Percentiles rank a stretch among this genome's conserved stretches.
Evolutionary conservation across 768 basidiomycete species (phyloP).

Genomic region (Lactarius quietus): DNA sequence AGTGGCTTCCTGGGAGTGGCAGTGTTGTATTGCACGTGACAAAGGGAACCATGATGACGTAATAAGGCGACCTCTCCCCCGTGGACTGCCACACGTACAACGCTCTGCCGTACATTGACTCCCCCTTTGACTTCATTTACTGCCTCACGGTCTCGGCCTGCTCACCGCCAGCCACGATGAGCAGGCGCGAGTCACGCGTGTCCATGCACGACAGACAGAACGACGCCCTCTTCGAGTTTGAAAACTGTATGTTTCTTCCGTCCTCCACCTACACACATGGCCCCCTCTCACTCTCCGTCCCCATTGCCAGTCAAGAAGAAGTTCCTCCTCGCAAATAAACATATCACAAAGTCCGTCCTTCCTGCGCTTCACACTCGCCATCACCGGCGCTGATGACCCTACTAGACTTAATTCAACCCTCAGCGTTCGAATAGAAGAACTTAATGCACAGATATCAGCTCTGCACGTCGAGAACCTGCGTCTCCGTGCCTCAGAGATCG

Average conservation of each 20-base stretch:
- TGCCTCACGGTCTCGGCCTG: slow-evolving; percentile 21
- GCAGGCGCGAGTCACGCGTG: slow-evolving; percentile 38
- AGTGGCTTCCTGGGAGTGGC: background rate
- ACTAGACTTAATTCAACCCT: slow-evolving; percentile 79
- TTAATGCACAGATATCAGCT: slow-evolving; percentile 78
- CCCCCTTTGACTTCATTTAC: slow-evolving; percentile 1
- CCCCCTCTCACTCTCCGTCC: slow-evolving; percentile 31
- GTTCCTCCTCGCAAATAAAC: slow-evolving; percentile 85
- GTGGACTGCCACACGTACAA: background rate
- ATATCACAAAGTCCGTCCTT: slow-evolving; percentile 71
- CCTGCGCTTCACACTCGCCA: background rate
- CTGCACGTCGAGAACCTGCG: slow-evolving; percentile 81
- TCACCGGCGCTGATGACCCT: slow-evolving; percentile 7
- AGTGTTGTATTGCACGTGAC: background rate
- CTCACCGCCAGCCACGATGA: slow-evolving; percentile 33
- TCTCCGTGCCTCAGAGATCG: slow-evolving; percentile 75
- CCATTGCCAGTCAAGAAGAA: slow-evolving; percentile 79
- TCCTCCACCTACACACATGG: slow-evolving; percentile 30
- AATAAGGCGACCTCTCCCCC: background rate
- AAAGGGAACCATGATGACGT: background rate
- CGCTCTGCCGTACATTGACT: background rate
- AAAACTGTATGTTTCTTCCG: slow-evolving; percentile 61
- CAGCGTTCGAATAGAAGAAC: slow-evolving; percentile 79
- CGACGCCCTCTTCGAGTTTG: slow-evolving; percentile 80
- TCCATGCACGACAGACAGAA: slow-evolving; percentile 66